Evolutionary conservation across 805 yeast species (phyloP), one percentile per base, ranked within the genome.

Genomic region (Komagataella phaffii): DNA sequence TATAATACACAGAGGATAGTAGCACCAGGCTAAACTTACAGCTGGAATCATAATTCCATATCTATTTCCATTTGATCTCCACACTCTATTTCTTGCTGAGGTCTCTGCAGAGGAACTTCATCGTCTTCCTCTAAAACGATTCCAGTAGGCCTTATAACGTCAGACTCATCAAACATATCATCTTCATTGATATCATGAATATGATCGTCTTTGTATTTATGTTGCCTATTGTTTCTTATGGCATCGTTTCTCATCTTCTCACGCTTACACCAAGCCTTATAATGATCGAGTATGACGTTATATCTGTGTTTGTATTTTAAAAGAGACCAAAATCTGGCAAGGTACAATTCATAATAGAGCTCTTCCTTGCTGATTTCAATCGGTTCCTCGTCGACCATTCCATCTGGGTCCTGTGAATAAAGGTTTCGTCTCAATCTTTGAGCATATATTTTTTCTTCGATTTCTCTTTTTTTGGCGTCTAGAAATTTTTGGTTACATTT

Each of bases 41-140:
- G 14, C 14, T 8, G 40, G 40, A 30, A 30, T 30, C 40, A 30
- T 30, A 30, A 14, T 30, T 52, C 47, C 8, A 57, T 40, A 19
- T 55, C 55, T 7, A 36, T 24, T 8, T 53, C 50, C n/a, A 47
- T 46, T n/a, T 50, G 49, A 6, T 52, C 55, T 17, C 47, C 54
- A 14, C n/a, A 4, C 14, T 23, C 24, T 17, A 43, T 24, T 17
- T 21, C 46, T 21, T 46, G 17, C n/a, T n/a, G 17, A 21, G n/a
- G 24, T 19, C n/a, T n/a, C 12, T 17, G n/a, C 47, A n/a, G 17
- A 36, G 45, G 14, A 19, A 19, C 24, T 46, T 46, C 24, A 24
- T 47, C n/a, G 19, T 45, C n/a, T 46, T 49, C 36, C 36, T 49
- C 18, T 21, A 43, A 10, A 44, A 24, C 14, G 3, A 19, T 17